A percentile compares a stretch with the other conserved stretches of the same genome.
Evolutionary conservation across 441 rosid genomes (phyloP).

Genomic region (Bocquillonia castaneifolia): DNA sequence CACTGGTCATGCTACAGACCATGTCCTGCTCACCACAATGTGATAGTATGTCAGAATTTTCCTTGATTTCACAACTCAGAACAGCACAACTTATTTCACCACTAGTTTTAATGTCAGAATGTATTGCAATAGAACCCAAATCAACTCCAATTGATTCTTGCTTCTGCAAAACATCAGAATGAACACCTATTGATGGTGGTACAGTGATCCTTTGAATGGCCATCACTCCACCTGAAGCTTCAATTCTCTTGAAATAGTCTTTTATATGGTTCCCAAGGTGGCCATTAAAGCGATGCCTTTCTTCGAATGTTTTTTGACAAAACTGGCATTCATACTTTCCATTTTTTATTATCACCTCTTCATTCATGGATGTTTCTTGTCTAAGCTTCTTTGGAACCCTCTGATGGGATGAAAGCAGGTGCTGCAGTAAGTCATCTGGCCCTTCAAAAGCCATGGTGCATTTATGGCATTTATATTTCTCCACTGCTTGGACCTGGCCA

Average conservation of each 20-base stretch:
- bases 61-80: slow-evolving; percentile 15
- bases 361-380: slow-evolving; percentile 47
- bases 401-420: slow-evolving; percentile 58
- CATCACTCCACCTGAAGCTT: slow-evolving; percentile 30
- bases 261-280: slow-evolving; percentile 71
- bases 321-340: slow-evolving; percentile 68
- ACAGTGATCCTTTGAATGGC: slow-evolving; percentile 16
- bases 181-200: slow-evolving; percentile 18
- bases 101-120: slow-evolving; percentile 12
- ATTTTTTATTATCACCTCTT: slow-evolving; percentile 55
- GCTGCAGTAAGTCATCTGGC: slow-evolving; percentile 55
- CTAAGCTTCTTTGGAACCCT: slow-evolving; percentile 49
- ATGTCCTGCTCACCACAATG: slow-evolving; percentile 19
- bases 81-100: slow-evolving; percentile 6
- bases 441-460: slow-evolving; percentile 52
- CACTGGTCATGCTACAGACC: slow-evolving; percentile 18
- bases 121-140: slow-evolving; percentile 22
- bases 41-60: slow-evolving; percentile 16
- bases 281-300: slow-evolving; percentile 58
- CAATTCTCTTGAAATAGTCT: slow-evolving; percentile 53
- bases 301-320: slow-evolving; percentile 56
- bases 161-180: slow-evolving; percentile 7
- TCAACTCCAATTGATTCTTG: slow-evolving; percentile 20
- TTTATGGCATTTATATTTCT: slow-evolving; percentile 58
- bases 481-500: slow-evolving; percentile 34